phyloP scores from a whole-genome alignment of 2,329 filamentous ascomycete genomes.

The Verticillium dahliae region DNA sequence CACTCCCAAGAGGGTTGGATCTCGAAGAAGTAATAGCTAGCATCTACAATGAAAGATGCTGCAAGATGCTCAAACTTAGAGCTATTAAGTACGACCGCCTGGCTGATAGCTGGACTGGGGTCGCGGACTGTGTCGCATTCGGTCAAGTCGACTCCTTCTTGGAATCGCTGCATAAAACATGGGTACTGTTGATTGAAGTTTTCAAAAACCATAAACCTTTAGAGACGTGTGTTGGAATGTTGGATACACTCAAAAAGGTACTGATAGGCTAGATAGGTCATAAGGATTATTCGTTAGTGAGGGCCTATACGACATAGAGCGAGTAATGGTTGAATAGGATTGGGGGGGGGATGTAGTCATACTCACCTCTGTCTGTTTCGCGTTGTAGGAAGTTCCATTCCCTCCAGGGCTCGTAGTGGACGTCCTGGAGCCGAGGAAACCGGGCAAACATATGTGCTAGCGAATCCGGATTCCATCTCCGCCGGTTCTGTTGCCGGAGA shows the following conservation, averaged over 20 bases:
- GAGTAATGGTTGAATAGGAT: not conserved
- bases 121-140: slow-evolving; percentile 10
- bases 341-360: not conserved
- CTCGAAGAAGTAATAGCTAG: slow-evolving; percentile 19
- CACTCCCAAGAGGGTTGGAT: slow-evolving; percentile 17
- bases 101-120: slow-evolving; percentile 12
- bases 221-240: slow-evolving; percentile 6
- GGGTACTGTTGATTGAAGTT: slow-evolving; percentile 24
- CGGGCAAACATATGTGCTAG: slow-evolving; percentile 21
- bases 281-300: not conserved
- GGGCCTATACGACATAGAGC: not conserved
- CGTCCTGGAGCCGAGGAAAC: slow-evolving; percentile 21
- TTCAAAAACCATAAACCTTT: slow-evolving; percentile 21
- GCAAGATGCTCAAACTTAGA: slow-evolving; percentile 17
- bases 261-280: not conserved
- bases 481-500: slow-evolving; percentile 23
- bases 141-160: not conserved
- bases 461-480: slow-evolving; percentile 19
- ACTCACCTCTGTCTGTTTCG: slow-evolving; percentile 12
- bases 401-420: slow-evolving; percentile 25
- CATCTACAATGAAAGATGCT: slow-evolving; percentile 19
- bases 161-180: slow-evolving; percentile 10
- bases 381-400: slow-evolving; percentile 12
- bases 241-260: slow-evolving; percentile 4
- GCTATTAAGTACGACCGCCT: slow-evolving; percentile 13